phyloP scores from a whole-genome alignment of 1,284 basidiomycete species.

The Tilletia horrida region DNA sequence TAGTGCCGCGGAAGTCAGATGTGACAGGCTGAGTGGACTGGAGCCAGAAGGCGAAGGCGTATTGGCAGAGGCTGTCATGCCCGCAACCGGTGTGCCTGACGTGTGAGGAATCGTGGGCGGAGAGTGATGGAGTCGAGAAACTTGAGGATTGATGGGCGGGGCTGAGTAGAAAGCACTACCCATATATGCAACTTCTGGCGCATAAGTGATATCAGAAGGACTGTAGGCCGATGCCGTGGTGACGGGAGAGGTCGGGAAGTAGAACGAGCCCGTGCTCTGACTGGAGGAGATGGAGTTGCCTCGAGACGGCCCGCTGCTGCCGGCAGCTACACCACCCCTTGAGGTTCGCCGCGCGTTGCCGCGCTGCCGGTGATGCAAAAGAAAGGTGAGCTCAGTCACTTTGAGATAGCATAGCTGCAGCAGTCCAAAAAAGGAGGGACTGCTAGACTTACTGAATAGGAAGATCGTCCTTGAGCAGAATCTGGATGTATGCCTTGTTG shows the following conservation, averaged over 20 bases:
- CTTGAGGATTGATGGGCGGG: background rate
- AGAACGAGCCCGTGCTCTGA: constrained; percentile 7
- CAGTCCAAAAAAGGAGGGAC: background rate
- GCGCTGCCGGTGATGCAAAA: background rate
- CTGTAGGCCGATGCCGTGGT: constrained; percentile 3
- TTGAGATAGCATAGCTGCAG: background rate
- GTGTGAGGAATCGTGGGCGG: background rate
- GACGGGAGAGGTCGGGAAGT: constrained; percentile 3
- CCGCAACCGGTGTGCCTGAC: background rate
- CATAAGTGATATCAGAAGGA: background rate
- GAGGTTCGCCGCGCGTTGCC: constrained; percentile 10
- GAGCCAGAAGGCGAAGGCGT: constrained; percentile 8
- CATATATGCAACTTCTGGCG: background rate
- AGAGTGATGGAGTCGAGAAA: background rate
- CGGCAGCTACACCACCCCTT: background rate
- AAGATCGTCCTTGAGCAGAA: no score
- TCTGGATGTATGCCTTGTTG: no score
- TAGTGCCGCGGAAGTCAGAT: background rate
- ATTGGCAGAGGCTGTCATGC: background rate
- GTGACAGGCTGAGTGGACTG: background rate
- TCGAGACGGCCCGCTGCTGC: background rate
- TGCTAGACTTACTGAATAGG: no score
- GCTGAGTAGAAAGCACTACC: constrained; percentile 3
- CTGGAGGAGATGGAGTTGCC: constrained; percentile 11
- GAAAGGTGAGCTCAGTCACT: background rate